phyloP scores from a whole-genome alignment of 2,329 filamentous ascomycete genomes.

The Raffaelea arxii region DNA sequence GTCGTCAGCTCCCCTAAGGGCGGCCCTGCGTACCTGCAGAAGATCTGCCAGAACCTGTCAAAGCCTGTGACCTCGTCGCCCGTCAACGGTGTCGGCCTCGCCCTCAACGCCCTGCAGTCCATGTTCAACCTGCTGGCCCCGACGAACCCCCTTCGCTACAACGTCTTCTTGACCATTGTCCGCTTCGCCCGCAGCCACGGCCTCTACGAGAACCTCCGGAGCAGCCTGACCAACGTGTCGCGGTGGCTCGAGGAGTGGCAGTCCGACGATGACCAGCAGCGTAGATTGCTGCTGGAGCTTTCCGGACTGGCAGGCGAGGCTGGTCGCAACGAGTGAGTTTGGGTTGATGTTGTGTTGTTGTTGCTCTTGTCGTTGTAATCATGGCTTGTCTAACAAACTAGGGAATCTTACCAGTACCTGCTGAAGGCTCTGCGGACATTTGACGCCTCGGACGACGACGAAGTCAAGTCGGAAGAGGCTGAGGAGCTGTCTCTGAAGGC shows the following conservation, averaged over 20 bases:
- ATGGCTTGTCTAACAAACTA: slow-evolving; percentile 14
- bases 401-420: slow-evolving; percentile 58
- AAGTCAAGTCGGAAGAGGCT: slow-evolving; percentile 48
- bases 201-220: slow-evolving; percentile 75
- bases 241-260: slow-evolving; percentile 79
- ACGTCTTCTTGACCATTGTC: slow-evolving; percentile 83
- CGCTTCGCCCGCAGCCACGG: slow-evolving; percentile 66
- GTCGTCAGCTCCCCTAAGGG: slow-evolving; percentile 71
- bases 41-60: slow-evolving; percentile 80
- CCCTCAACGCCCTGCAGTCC: slow-evolving; percentile 83
- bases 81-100: slow-evolving; percentile 73
- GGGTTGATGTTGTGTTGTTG: background rate
- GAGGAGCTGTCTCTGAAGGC: slow-evolving; percentile 50
- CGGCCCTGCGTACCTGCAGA: slow-evolving; percentile 74
- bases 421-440: slow-evolving; percentile 54
- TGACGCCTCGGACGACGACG: slow-evolving; percentile 43
- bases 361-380: slow-evolving; percentile 1
- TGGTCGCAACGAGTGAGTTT: slow-evolving; percentile 63
- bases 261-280: slow-evolving; percentile 68
- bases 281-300: slow-evolving; percentile 75
- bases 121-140: slow-evolving; percentile 88
- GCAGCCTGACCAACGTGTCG: slow-evolving; percentile 74
- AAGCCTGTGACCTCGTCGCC: slow-evolving; percentile 81
- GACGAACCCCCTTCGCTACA: slow-evolving; percentile 70
- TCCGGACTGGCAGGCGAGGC: slow-evolving; percentile 71